Conservation (phyloP, 2,329 filamentous ascomycete species). For the Clarireedia paspali region DNA sequence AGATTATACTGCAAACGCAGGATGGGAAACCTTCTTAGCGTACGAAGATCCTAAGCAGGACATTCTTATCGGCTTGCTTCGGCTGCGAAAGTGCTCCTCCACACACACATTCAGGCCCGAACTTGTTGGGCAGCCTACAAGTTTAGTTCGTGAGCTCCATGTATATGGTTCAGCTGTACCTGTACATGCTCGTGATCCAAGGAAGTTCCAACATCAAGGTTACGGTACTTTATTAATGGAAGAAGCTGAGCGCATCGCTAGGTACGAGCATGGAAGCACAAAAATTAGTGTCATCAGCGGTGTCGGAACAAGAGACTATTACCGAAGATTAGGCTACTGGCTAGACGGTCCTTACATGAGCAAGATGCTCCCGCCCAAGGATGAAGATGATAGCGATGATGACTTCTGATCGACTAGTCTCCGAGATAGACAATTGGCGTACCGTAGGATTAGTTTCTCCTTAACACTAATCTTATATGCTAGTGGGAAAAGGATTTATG, state of each 20-base stretch:
- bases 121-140: constrained; percentile 77
- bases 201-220: constrained; percentile 97
- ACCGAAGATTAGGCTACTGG: constrained; percentile 85
- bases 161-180: constrained; percentile 98
- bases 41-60: constrained; percentile 99
- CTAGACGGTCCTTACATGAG: constrained; percentile 60
- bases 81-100: constrained; percentile 81
- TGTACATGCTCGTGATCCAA: constrained; percentile 86
- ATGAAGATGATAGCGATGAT: constrained; percentile 28
- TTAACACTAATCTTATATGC: too few species aligned
- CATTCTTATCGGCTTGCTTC: constrained; percentile 84
- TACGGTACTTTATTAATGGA: constrained; percentile 97
- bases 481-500: too few species aligned
- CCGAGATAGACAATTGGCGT: too few species aligned
- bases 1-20: constrained; percentile 91
- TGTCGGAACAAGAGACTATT: constrained; percentile 92
- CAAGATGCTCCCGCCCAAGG: constrained; percentile 24
- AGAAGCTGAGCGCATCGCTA: constrained; percentile 89
- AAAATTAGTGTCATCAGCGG: constrained; percentile 99
- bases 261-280: constrained; percentile 84
- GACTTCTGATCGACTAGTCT: constrained; percentile 11
- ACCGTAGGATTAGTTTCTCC: too few species aligned
- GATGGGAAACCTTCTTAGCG: constrained; percentile 97
- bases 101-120: constrained; percentile 91
- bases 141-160: constrained; percentile 87